A percentile compares a stretch with the other conserved stretches of the same genome.
phyloP scores from a whole-genome alignment of 257 asterid species.

The Salvia splendens region DNA sequence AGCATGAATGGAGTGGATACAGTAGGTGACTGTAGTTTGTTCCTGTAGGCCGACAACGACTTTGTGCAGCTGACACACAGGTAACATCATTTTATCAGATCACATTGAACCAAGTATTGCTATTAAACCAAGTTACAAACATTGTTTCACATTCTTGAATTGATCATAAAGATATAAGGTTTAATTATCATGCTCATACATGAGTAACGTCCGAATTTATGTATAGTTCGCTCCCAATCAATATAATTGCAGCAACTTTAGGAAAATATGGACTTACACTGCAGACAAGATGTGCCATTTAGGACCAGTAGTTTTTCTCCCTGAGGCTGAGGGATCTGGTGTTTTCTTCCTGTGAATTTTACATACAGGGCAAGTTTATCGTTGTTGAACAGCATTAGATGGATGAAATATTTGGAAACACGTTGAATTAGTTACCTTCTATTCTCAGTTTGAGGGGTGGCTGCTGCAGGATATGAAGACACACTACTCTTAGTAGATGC shows the following conservation, averaged over 20 bases:
- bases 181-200: neutral
- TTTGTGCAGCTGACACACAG: conserved; percentile 58
- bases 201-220: neutral
- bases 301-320: conserved; percentile 67
- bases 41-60: conserved; percentile 61
- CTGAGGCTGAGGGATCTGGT: conserved; percentile 52
- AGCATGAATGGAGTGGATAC: conserved; percentile 62
- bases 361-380: neutral
- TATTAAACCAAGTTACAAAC: neutral
- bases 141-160: neutral
- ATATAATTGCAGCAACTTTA: neutral
- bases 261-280: conserved; percentile 53
- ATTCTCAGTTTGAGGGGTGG: conserved; percentile 52
- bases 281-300: conserved; percentile 75
- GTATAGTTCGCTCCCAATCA: neutral
- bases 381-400: conserved; percentile 16
- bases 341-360: conserved; percentile 54
- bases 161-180: neutral
- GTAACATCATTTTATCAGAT: conserved; percentile 12
- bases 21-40: conserved; percentile 69
- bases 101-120: neutral
- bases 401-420: conserved; percentile 1
- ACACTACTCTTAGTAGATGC: conserved; percentile 40
- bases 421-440: conserved; percentile 45
- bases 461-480: conserved; percentile 42